Base-by-base conservation (phyloP, 2,329 filamentous ascomycete genomes). In the Xenoacremonium recifei region DNA sequence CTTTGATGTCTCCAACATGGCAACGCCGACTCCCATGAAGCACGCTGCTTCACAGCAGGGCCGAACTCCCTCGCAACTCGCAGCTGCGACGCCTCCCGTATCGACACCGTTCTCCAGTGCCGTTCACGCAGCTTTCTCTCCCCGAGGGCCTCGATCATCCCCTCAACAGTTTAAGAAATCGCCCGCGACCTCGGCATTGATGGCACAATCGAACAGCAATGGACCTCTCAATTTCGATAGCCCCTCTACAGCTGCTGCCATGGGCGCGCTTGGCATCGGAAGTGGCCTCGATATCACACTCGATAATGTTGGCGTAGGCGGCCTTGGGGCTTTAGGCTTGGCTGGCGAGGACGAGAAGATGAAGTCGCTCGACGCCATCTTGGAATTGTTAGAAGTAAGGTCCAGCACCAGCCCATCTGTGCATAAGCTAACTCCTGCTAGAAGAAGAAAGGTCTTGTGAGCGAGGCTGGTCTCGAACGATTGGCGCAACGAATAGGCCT, bases 381-480 rank as follows among this genome's bases (percentile, higher is more conserved):
- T 80, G 33, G 67, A 67, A 4, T 66, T 74, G 12, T 57, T 82
- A 7, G 70, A 70, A 51, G 77, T 79, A 69, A 61, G 7, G 2
- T 16, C 15, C 17, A 5, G 20, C 18, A 6, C 6, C 18, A 15
- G 16, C 29, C 4, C 2, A 15, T 10, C 6, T 17, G 5, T 1
- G 4, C 10, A 17, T 13, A n/a, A 13, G 40, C 52, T 50, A 39
- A 54, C 35, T 33, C 6, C 25, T 17, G 30, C 7, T 21, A 68
- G 61, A 65, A 71, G 43, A 69, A 64, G 53, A 79, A 79, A 48
- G 85, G 85, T 4, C 69, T 82, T 30, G 81, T 92, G 27, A 88
- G 85, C 52, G 84, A 88, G 56, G 81, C 85, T 21, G 85, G 85
- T 3, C 71, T 93, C n/a, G 82, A 87, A 61, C 75, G 85, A 40